Evolutionary conservation across 768 basidiomycete species (phyloP).

Genomic region (Russula sp.): DNA sequence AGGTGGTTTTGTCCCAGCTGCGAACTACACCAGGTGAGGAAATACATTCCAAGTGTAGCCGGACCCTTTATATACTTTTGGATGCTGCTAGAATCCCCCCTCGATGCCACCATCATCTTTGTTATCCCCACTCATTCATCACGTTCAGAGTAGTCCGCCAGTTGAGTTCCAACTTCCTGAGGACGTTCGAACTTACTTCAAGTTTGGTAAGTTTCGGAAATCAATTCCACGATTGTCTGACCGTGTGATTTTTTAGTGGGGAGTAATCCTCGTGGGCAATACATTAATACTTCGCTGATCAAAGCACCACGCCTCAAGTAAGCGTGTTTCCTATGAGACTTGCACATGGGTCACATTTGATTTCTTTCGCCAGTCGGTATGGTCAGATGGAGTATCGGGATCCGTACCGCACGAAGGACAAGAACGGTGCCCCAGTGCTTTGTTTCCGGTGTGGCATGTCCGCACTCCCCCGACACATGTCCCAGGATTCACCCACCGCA

Average conservation of each 20-base stretch:
- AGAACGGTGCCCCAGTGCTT: slow-evolving; percentile 73
- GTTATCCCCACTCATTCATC: slow-evolving; percentile 63
- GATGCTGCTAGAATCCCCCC: slow-evolving; percentile 48
- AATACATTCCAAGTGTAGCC: slow-evolving; percentile 24
- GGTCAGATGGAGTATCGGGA: slow-evolving; percentile 91
- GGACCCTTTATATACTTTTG: slow-evolving; percentile 7
- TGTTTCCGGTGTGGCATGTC: slow-evolving; percentile 89
- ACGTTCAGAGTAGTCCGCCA: slow-evolving; percentile 62
- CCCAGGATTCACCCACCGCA: slow-evolving; percentile 42
- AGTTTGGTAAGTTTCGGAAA: slow-evolving; percentile 53
- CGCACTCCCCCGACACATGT: slow-evolving; percentile 51
- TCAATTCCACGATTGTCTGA: background rate
- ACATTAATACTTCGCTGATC: slow-evolving; percentile 71
- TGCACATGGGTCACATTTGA: slow-evolving; percentile 4
- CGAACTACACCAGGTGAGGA: slow-evolving; percentile 51
- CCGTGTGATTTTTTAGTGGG: slow-evolving; percentile 45
- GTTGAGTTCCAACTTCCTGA: slow-evolving; percentile 81
- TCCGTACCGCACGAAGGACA: slow-evolving; percentile 77
- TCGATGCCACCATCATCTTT: slow-evolving; percentile 60
- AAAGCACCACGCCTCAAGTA: slow-evolving; percentile 80
- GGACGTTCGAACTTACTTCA: slow-evolving; percentile 76
- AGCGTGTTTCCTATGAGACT: slow-evolving; percentile 30
- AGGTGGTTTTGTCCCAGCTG: slow-evolving; percentile 79
- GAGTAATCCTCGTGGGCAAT: slow-evolving; percentile 71
- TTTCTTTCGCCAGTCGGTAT: slow-evolving; percentile 49